Base-by-base conservation (phyloP, 345 rosid genomes). In the Brassica incana region DNA sequence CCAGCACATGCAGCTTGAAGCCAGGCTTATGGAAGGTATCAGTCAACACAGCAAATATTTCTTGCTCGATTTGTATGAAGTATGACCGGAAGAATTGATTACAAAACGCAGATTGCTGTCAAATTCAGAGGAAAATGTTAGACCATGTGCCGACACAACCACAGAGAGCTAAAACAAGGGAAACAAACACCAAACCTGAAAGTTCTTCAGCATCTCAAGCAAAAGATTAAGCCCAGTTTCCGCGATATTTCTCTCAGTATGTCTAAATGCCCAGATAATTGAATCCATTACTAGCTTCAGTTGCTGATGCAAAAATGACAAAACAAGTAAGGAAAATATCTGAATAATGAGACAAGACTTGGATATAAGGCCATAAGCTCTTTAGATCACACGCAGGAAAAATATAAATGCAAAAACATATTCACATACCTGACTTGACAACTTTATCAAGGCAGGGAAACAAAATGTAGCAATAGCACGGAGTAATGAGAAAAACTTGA, bases 1-100 rank as follows among this genome's bases (percentile, higher is more conserved):
- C 97, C 59, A 87, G 80, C 74, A 95, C 97, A 72, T 95, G 99
- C 84, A 95, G 82, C 92, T 95, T 95, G 88, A 95, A 95, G 66
- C 99, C 99, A 78, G 99, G 99, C 84, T 95, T 95, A 77, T 95
- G 99, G 76, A 95, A 95, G 5, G 99, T 95, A 79, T 95, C 98
- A 0, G 99, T 91, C 84, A 95, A 84, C 67, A 95, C 99, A 0
- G 95, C 97, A 86, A 95, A 95, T 76, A 88, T 95, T 82, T 95
- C 99, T 84, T 95, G 99, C 90, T 91, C 99, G 6, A 78, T 82
- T 78, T 78, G 79, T 81, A 82, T 73, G 61, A 78, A 82, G 80
- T 82, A 82, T 45, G 85, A 38, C 30, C 77, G 85, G 82, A 40
- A 90, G 87, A 96, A 96, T 74, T 96, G 98, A 82, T 93, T 90